Evolutionary conservation across 2,329 filamentous ascomycete genomes (phyloP).

Genomic region (Trichophyton rubrum): DNA sequence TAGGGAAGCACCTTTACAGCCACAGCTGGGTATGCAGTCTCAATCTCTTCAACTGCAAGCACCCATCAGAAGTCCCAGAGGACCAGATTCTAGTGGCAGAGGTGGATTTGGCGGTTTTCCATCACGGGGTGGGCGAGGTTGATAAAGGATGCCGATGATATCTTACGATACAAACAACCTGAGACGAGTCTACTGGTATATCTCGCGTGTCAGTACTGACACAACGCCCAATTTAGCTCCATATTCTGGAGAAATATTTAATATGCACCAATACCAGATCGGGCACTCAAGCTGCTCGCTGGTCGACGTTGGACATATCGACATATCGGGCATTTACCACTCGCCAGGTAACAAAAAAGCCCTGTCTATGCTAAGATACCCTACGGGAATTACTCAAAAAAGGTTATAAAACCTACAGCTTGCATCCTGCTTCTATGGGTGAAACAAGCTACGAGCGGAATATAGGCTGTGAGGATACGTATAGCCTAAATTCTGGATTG

Average conservation of each 20-base stretch:
- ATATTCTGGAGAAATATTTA: neutral
- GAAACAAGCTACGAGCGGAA: neutral
- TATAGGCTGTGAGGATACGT: neutral
- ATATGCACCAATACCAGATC: neutral
- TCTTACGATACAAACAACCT: neutral
- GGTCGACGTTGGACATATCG: neutral
- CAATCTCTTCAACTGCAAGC: conserved; percentile 37
- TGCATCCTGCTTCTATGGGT: too few relatives aligned
- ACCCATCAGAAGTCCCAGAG: conserved; percentile 60
- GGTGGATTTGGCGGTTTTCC: conserved; percentile 63
- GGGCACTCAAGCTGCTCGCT: neutral
- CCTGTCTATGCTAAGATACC: neutral
- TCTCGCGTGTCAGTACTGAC: neutral
- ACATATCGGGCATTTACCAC: neutral
- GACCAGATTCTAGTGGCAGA: conserved; percentile 63
- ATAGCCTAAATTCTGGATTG: too few relatives aligned
- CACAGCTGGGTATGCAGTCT: conserved; percentile 1
- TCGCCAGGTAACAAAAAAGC: neutral
- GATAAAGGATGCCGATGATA: neutral
- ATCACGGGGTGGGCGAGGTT: conserved; percentile 39
- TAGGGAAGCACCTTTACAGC: conserved; percentile 3
- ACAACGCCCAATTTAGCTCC: too few relatives aligned
- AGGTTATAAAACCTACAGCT: neutral
- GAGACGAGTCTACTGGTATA: too few relatives aligned
- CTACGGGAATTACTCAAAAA: neutral